Conservation (phyloP, 75 land plant genomes). For the Adiantum capillusveneris region DNA sequence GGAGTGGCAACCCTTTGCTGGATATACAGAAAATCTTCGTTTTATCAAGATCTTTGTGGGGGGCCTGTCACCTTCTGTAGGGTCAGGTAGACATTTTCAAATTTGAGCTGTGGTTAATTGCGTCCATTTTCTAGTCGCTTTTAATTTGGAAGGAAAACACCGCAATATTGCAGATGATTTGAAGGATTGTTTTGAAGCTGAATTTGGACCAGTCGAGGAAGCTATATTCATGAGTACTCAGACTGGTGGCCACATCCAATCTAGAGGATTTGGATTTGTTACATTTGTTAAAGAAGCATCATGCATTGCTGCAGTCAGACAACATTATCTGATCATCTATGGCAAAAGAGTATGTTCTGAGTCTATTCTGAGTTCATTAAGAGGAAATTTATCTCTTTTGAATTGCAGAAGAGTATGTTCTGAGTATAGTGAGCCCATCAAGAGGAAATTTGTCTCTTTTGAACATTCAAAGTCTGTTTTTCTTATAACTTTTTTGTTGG, state of each 20-base stretch:
- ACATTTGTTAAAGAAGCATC: slow-evolving; percentile 52
- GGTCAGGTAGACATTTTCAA: slow-evolving; percentile 34
- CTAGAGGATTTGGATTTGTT: slow-evolving; percentile 69
- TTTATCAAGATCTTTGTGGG: slow-evolving; percentile 63
- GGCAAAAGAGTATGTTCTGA: slow-evolving; percentile 41
- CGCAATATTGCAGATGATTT: slow-evolving; percentile 35
- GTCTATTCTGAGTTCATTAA: too few species aligned
- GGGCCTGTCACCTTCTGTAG: slow-evolving; percentile 48
- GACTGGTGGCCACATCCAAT: slow-evolving; percentile 27
- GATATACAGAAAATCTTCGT: too few species aligned
- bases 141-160: too few species aligned
- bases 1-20: too few species aligned
- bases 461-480: too few species aligned
- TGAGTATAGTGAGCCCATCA: too few species aligned
- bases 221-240: slow-evolving; percentile 46
- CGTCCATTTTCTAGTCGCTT: not conserved
- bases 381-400: too few species aligned
- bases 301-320: slow-evolving; percentile 38
- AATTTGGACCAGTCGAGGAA: slow-evolving; percentile 59
- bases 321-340: slow-evolving; percentile 46
- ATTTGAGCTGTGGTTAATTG: not conserved
- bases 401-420: too few species aligned
- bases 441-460: too few species aligned
- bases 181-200: slow-evolving; percentile 38
- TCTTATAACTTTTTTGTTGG: too few species aligned